Conservation (phyloP, 441 rosid genomes). For the Bruguiera hainesii region DNA sequence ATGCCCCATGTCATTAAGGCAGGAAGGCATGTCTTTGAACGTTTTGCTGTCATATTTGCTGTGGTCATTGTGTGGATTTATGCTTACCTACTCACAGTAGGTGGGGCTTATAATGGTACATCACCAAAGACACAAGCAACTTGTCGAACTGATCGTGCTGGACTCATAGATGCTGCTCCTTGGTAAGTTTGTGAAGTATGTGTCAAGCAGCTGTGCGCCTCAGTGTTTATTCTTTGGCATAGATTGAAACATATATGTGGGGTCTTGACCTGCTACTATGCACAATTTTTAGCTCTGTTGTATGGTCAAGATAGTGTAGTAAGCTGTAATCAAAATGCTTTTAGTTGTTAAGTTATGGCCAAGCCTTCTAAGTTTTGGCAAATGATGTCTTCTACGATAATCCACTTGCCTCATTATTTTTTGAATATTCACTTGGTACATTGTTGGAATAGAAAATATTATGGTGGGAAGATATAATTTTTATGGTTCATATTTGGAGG, state of each 20-base stretch:
- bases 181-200: constrained; percentile 43
- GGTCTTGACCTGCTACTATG: not conserved
- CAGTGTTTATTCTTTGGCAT: not conserved
- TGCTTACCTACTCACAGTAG: constrained; percentile 87
- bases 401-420: not conserved
- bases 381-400: not conserved
- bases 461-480: not conserved
- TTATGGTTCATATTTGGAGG: not conserved
- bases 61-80: constrained; percentile 84
- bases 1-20: constrained; percentile 68
- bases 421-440: not conserved
- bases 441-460: not conserved
- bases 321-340: not conserved
- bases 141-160: constrained; percentile 92
- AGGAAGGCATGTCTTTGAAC: constrained; percentile 55
- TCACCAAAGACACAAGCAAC: constrained; percentile 63
- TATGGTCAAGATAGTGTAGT: not conserved
- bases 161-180: constrained; percentile 83
- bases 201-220: constrained; percentile 3
- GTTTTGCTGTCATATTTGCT: constrained; percentile 78
- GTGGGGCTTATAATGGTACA: constrained; percentile 72
- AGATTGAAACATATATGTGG: not conserved
- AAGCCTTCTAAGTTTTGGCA: not conserved
- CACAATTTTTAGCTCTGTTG: not conserved
- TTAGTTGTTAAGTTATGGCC: not conserved